These are phyloP conservation scores for Oidiodendron maius DNA, from an alignment of 495 filamentous ascomycete genomes.

Conservation along the genomic window DNA sequence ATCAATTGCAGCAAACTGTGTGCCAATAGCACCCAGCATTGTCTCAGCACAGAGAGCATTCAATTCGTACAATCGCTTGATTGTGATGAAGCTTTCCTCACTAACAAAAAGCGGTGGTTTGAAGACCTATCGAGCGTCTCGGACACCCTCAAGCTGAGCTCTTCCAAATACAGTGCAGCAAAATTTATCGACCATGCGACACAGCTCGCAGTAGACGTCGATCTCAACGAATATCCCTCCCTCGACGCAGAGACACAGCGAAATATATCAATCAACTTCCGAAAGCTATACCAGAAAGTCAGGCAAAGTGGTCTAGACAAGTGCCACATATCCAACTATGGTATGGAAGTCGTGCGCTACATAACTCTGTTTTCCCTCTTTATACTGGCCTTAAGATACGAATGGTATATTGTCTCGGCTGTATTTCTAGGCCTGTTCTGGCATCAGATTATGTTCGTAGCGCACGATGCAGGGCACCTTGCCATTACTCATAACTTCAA, in stretches of 20 bases:
- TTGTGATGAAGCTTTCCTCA: too few species aligned
- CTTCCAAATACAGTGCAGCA: not conserved
- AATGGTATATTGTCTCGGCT: constrained; percentile 48
- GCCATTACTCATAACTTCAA: constrained; percentile 87
- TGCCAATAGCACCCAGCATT: too few species aligned
- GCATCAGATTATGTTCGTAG: constrained; percentile 91
- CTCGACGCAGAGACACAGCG: not conserved
- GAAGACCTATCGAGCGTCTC: not conserved
- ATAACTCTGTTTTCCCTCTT: constrained; percentile 66
- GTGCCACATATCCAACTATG: not conserved
- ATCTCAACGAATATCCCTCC: not conserved
- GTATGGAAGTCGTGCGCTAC: constrained; percentile 6
- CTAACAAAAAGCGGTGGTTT: not conserved
- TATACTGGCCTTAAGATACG: constrained; percentile 47
- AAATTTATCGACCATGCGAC: not conserved
- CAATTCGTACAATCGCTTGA: too few species aligned
- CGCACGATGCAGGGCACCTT: constrained; percentile 94
- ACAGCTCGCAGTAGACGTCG: not conserved
- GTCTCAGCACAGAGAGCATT: too few species aligned
- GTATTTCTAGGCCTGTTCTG: constrained; percentile 73
- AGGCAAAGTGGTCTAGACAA: not conserved
- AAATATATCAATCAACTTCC: not conserved
- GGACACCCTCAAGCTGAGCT: not conserved
- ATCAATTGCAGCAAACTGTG: too few species aligned
- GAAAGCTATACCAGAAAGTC: not conserved